These are phyloP conservation scores for Cystobasidium pallidum DNA, from an alignment of 1,284 basidiomycete species.

Conservation along the genomic window DNA sequence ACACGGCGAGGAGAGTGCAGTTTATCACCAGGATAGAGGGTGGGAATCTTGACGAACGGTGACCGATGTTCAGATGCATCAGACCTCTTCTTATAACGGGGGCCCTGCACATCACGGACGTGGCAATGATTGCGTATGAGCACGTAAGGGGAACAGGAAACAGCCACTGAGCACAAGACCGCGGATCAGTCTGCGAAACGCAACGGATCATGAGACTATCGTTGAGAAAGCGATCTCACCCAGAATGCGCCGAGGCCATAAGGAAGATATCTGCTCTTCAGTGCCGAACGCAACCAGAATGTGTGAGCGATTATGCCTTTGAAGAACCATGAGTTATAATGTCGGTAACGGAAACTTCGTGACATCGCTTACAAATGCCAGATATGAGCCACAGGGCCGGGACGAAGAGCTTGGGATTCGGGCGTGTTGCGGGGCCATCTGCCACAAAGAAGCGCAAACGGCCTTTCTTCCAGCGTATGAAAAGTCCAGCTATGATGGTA, in stretches of 20 bases:
- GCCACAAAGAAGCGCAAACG: constrained; percentile 4
- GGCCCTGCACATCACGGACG: constrained; percentile 18
- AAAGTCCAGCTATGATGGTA: constrained; percentile 5
- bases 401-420: constrained; percentile 10
- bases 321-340: too few relatives aligned
- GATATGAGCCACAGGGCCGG: not conserved
- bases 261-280: not conserved
- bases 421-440: constrained; percentile 17
- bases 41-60: not conserved
- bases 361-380: constrained; percentile 16
- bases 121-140: constrained; percentile 16
- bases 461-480: constrained; percentile 1
- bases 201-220: too few relatives aligned
- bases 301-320: constrained; percentile 3
- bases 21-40: not conserved
- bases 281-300: not conserved
- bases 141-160: not conserved
- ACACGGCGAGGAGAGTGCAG: not conserved
- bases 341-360: too few relatives aligned
- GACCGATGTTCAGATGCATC: constrained; percentile 1
- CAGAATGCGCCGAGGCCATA: not conserved
- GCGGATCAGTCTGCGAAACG: not conserved
- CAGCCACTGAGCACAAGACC: not conserved
- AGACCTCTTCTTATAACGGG: constrained; percentile 2
- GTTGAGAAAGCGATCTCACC: not conserved